phyloP scores from a whole-genome alignment of 331 rosid genomes.

The Spiraea crenata region DNA sequence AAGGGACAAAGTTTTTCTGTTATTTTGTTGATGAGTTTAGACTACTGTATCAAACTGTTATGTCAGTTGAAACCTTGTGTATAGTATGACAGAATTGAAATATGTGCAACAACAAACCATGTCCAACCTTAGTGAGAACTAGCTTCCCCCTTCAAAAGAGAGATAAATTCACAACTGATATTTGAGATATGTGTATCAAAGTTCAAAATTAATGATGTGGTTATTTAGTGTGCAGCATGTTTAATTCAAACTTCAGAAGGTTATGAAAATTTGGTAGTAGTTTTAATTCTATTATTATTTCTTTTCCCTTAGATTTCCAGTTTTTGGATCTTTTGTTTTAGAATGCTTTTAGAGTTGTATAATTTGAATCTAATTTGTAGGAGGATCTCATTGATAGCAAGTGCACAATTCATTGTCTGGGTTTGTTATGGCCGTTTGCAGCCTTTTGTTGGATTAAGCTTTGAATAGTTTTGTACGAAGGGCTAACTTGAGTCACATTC shows the following conservation, averaged over 20 bases:
- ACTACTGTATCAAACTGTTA: neutral
- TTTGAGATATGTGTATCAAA: neutral
- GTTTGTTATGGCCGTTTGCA: neutral
- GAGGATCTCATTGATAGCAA: neutral
- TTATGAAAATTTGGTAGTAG: neutral
- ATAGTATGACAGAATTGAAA: neutral
- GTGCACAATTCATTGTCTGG: neutral
- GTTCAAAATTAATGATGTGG: neutral
- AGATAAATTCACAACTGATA: neutral
- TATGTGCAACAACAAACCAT: too few relatives aligned
- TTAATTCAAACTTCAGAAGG: neutral
- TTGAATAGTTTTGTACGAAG: neutral
- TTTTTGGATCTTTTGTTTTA: neutral
- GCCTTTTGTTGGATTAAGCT: constrained; percentile 3
- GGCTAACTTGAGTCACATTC: constrained; percentile 16
- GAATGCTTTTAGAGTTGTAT: neutral
- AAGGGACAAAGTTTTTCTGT: neutral
- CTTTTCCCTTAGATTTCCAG: neutral
- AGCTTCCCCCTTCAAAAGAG: too few relatives aligned
- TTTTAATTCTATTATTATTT: neutral
- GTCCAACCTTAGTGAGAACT: too few relatives aligned
- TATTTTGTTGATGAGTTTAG: neutral
- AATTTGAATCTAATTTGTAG: neutral
- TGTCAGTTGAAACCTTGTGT: neutral
- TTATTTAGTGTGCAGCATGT: neutral